phyloP scores from a whole-genome alignment of 441 rosid species.

The Daphne laureola region DNA sequence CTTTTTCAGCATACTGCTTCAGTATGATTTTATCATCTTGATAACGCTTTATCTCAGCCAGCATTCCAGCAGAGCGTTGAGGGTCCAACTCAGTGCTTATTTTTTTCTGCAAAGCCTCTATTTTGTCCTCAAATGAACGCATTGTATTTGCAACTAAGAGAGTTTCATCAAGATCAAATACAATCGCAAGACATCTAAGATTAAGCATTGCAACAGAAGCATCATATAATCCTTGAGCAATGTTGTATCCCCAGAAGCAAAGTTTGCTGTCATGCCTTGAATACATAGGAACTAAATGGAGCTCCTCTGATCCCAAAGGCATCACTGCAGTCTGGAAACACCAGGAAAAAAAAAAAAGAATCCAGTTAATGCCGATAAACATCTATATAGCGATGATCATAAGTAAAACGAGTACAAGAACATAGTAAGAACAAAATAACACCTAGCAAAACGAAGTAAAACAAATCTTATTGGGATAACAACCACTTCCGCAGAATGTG shows the following conservation, averaged over 20 bases:
- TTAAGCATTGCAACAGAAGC: slow-evolving; percentile 85
- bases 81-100: slow-evolving; percentile 60
- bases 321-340: slow-evolving; percentile 78
- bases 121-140: slow-evolving; percentile 91
- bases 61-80: slow-evolving; percentile 65
- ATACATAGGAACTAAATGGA: slow-evolving; percentile 92
- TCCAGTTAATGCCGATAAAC: too few species aligned
- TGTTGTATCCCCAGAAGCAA: slow-evolving; percentile 85
- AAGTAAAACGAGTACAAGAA: too few species aligned
- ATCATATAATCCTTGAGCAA: slow-evolving; percentile 59
- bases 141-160: slow-evolving; percentile 90
- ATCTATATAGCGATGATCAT: too few species aligned
- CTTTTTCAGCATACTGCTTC: slow-evolving; percentile 89
- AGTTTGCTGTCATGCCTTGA: slow-evolving; percentile 51
- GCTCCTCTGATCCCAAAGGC: slow-evolving; percentile 72
- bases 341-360: too few species aligned
- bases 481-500: too few species aligned
- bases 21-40: slow-evolving; percentile 79
- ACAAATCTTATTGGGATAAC: too few species aligned
- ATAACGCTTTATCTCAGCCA: slow-evolving; percentile 79
- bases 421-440: too few species aligned
- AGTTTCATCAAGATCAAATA: slow-evolving; percentile 96
- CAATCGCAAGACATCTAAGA: slow-evolving; percentile 90
- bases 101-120: slow-evolving; percentile 71
- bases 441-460: too few species aligned